Base-by-base conservation (phyloP, 495 filamentous ascomycete genomes). In the Oleoguttula mirabilis region DNA sequence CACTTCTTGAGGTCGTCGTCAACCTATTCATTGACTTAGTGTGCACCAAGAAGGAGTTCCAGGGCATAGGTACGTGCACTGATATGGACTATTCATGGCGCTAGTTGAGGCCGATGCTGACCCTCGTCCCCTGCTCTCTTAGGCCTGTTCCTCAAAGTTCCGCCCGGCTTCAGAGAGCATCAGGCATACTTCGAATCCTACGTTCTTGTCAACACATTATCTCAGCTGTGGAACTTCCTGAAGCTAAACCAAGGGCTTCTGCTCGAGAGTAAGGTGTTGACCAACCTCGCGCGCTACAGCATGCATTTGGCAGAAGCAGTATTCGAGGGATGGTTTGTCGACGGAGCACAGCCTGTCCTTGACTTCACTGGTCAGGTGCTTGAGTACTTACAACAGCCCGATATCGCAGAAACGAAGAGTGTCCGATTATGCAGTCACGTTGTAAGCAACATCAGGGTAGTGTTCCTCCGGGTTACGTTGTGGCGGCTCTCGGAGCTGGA, bases 111-210 rank as follows among this genome's bases (percentile, higher is more conserved):
- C n/a, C n/a, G n/a, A n/a, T n/a, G n/a, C n/a, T n/a, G n/a, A n/a
- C n/a, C n/a, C n/a, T n/a, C n/a, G n/a, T n/a, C n/a, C n/a, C n/a
- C n/a, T n/a, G n/a, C n/a, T n/a, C n/a, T n/a, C n/a, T n/a, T n/a
- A n/a, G 84, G 84, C 0, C 62, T 96, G 21, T 90, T 84, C 53
- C 63, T 84, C n/a, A 93, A 90, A 57, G 76, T 87, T 1, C 90
- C 90, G 2, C 82, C 90, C 3, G 86, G 88, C 1, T 93, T 88
- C 55, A 72, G 85, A 53, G 88, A 95, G 54, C 83, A 95, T 50
- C 87, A 94, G 48, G 86, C 87, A 4, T 88, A 84, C 57, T 94
- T 96, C 54, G 84, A 88, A 58, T 92, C 92, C 0, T 95, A 88
- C 62, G 59, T 96, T 10, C 67, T 95, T 12, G 73, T 75, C 23